These are phyloP conservation scores for Stygiomarasmius scandens DNA, from an alignment of 1,284 basidiomycete genomes.

Conservation along the genomic window DNA sequence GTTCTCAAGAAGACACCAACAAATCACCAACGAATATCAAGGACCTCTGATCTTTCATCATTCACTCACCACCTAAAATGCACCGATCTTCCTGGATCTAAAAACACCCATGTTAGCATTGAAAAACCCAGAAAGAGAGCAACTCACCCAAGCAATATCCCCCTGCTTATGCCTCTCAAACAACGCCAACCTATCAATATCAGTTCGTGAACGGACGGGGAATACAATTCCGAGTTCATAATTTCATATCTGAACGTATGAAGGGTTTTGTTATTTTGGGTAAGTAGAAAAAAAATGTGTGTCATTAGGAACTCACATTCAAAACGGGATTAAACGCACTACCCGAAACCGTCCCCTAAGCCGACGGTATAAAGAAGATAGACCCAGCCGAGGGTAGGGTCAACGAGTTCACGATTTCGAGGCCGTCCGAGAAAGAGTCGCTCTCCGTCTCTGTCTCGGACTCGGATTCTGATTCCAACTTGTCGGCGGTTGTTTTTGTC, in stretches of 20 bases:
- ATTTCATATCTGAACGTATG: conserved; percentile 65
- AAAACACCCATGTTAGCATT: neutral
- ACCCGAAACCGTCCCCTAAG: conserved; percentile 81
- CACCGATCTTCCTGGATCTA: neutral
- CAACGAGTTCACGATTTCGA: conserved; percentile 42
- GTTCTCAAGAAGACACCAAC: no score
- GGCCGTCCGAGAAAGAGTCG: conserved; percentile 46
- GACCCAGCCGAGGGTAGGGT: conserved; percentile 63
- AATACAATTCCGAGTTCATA: conserved; percentile 77
- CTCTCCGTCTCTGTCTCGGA: conserved; percentile 16
- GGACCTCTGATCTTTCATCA: no score
- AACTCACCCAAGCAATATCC: conserved; percentile 71
- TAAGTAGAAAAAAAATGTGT: neutral
- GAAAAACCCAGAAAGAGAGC: neutral
- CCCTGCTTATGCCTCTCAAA: conserved; percentile 64
- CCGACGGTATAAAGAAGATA: conserved; percentile 80
- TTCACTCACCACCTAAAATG: neutral
- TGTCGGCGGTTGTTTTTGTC: no score
- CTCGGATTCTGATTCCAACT: conserved; percentile 49
- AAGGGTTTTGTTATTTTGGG: no score
- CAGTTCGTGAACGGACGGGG: conserved; percentile 54
- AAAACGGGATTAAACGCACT: conserved; percentile 67
- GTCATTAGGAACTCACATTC: conserved; percentile 53
- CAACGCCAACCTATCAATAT: conserved; percentile 56
- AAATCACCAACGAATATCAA: no score